Evolutionary conservation across 495 filamentous ascomycete species (phyloP), one percentile per base, ranked within the genome.

Genomic region (Penicillium crystallinum): DNA sequence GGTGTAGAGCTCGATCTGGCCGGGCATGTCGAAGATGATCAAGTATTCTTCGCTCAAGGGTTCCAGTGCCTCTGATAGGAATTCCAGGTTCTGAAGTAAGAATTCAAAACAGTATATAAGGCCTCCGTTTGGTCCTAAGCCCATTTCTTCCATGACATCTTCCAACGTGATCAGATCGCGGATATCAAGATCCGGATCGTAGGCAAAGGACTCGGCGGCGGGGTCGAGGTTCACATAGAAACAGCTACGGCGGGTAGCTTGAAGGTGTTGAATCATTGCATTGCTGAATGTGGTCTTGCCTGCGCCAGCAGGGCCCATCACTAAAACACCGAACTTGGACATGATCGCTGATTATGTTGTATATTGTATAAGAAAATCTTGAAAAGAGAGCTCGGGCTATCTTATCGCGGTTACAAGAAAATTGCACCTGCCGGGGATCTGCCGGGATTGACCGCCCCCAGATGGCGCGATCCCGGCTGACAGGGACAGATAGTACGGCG

Each of bases 141-240:
- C 80, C 79, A 96, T 81, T 72, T 97, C 93, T 51, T 97, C 93
- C 93, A 98, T 98, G 22, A 95, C 93, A 83, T 98, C 93, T 62
- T 95, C 88, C 40, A 98, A 82, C 2, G 87, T 90, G 68, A 98
- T 96, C 22, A 97, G 81, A 49, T 97, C 91, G 65, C 90, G 91
- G 76, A 98, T 98, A 66, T 98, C 93, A 56, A 97, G 81, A 64
- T 97, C 93, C 1, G 93, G 93, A 56, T 89, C 77, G 67, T 96
- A 95, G 59, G 82, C 80, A 69, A 98, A 97, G 36, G 85, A 81
- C 68, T 97, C 91, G 58, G 93, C 93, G 50, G 93, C 93, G 10
- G 93, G 93, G 70, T 98, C 93, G 55, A 98, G 88, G 73, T 98
- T 98, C 55, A 98, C 85, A 74, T 98, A 98, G 79, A 91, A 95